Conservation (phyloP, 2,329 filamentous ascomycete genomes). For the Aspergillus transmontanensis region DNA sequence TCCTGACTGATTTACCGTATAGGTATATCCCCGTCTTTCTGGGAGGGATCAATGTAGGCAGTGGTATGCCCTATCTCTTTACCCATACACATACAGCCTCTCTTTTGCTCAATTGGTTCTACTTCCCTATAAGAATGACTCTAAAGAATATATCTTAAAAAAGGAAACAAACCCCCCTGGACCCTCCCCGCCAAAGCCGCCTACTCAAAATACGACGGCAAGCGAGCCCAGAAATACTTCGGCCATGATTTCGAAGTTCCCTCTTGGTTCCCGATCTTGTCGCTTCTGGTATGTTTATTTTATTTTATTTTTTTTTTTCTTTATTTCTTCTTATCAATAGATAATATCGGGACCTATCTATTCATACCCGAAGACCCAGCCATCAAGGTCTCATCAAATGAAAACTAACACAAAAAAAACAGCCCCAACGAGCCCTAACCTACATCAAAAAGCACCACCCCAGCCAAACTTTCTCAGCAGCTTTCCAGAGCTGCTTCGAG, state of each 20-base stretch:
- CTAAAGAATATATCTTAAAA: not conserved
- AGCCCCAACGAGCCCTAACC: constrained; percentile 67
- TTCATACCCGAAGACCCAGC: not conserved
- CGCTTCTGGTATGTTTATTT: constrained; percentile 51
- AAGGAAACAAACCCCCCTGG: constrained; percentile 77
- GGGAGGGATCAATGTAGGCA: constrained; percentile 64
- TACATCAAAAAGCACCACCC: constrained; percentile 65
- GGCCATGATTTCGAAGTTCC: constrained; percentile 46
- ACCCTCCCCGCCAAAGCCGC: constrained; percentile 66
- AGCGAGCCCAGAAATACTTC: constrained; percentile 56
- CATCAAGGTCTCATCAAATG: not conserved
- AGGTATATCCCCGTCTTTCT: constrained; percentile 75
- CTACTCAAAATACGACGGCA: constrained; percentile 56
- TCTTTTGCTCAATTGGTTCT: too few species aligned
- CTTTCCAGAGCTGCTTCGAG: constrained; percentile 60
- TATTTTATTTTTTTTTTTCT: constrained; percentile 29
- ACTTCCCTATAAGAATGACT: not conserved
- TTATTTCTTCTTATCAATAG: not conserved
- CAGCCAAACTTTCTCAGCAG: constrained; percentile 51
- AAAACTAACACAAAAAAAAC: constrained; percentile 11
- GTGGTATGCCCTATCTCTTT: constrained; percentile 46
- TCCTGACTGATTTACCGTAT: not conserved
- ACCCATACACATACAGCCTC: not conserved
- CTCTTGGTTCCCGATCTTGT: constrained; percentile 57
- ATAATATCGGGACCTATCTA: not conserved